phyloP scores from a whole-genome alignment of 805 yeast species.

The Wickerhamiella azyma region DNA sequence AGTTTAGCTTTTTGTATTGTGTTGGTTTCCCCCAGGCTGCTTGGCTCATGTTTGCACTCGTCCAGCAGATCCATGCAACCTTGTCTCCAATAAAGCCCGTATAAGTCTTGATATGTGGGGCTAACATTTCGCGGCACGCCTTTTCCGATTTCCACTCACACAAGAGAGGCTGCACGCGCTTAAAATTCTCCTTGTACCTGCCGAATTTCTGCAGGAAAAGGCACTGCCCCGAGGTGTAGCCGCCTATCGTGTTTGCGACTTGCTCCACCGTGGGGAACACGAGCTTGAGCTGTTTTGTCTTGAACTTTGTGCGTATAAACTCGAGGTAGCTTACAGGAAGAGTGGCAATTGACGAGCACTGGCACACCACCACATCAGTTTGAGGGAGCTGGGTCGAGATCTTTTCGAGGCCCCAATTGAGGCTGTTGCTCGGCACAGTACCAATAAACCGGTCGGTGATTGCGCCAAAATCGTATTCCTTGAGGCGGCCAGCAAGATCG shows the following conservation, averaged over 20 bases:
- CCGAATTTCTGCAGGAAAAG: conserved; percentile 32
- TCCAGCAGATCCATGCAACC: conserved; percentile 47
- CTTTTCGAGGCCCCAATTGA: conserved; percentile 17
- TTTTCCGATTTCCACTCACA: conserved; percentile 31
- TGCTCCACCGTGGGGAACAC: conserved; percentile 35
- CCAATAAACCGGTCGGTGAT: conserved; percentile 18
- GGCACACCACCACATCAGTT: conserved; percentile 10
- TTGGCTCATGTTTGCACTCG: conserved; percentile 61
- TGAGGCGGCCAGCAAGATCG: conserved; percentile 13
- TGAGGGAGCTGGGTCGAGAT: conserved; percentile 12
- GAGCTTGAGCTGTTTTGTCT: conserved; percentile 23
- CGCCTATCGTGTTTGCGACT: conserved; percentile 30
- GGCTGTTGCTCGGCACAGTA: conserved; percentile 23
- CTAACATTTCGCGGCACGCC: conserved; percentile 26
- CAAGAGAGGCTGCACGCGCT: conserved; percentile 32
- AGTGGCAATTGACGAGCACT: conserved; percentile 22
- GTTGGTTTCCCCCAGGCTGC: conserved; percentile 65
- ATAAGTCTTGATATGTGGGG: conserved; percentile 62
- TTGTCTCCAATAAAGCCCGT: conserved; percentile 31
- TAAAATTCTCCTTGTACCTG: conserved; percentile 28
- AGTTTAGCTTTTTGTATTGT: conserved; percentile 17
- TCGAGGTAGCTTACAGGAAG: conserved; percentile 13
- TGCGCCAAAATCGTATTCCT: conserved; percentile 19
- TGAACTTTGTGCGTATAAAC: conserved; percentile 20
- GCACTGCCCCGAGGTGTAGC: conserved; percentile 37